Evolutionary conservation across 1,284 basidiomycete genomes (phyloP).

Genomic region (Termitomyces sp.): DNA sequence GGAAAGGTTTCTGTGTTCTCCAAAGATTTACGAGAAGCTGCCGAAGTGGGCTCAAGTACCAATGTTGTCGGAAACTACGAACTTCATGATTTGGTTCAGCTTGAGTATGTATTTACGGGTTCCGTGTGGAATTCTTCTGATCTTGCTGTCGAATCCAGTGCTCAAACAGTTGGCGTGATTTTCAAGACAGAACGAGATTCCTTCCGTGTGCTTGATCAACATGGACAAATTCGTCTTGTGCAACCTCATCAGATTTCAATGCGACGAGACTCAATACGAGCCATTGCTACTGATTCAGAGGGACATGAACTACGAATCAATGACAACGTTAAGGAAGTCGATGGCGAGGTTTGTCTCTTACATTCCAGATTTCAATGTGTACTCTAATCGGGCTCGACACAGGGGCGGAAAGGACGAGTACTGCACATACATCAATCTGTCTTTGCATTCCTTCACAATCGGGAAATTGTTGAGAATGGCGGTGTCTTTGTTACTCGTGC

Average conservation of each 20-base stretch:
- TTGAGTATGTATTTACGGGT: conserved; percentile 63
- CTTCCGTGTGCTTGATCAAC: conserved; percentile 95
- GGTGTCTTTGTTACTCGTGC: conserved; percentile 92
- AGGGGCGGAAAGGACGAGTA: conserved; percentile 89
- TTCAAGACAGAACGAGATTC: conserved; percentile 96
- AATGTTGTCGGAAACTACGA: conserved; percentile 93
- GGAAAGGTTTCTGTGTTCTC: conserved; percentile 89
- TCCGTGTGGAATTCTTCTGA: conserved; percentile 4
- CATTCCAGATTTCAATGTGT: neutral
- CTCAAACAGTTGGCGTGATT: conserved; percentile 93
- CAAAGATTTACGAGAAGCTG: conserved; percentile 95
- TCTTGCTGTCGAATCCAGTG: conserved; percentile 37
- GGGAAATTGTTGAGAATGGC: conserved; percentile 86
- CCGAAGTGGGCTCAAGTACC: conserved; percentile 88
- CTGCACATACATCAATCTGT: conserved; percentile 95
- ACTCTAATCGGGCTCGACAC: conserved; percentile 5
- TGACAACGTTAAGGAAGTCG: conserved; percentile 92
- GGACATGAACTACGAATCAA: conserved; percentile 80
- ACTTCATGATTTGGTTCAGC: conserved; percentile 92
- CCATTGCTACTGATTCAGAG: conserved; percentile 88
- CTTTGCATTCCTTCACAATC: conserved; percentile 92
- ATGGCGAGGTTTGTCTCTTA: conserved; percentile 67
- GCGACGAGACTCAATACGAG: conserved; percentile 77
- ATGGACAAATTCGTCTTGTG: conserved; percentile 84
- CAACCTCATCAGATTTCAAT: conserved; percentile 94